Evolutionary conservation across 441 rosid genomes (phyloP).

Genomic region (Pelargonium australe): DNA sequence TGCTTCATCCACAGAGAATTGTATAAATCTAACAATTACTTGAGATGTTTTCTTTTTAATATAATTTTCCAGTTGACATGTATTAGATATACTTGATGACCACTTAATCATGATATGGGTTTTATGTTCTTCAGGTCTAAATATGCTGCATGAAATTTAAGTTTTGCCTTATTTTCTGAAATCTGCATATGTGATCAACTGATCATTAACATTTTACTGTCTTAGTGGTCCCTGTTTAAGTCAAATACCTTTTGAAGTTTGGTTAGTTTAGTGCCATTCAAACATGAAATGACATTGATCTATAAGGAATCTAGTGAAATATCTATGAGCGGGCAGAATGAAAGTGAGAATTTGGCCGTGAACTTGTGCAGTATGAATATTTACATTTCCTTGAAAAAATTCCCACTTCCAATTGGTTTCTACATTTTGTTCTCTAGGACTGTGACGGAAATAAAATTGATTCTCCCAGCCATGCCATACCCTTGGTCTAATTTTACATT

Average conservation of each 20-base stretch:
- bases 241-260: background rate
- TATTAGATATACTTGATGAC: background rate
- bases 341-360: background rate
- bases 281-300: background rate
- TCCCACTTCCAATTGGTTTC: background rate
- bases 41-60: background rate
- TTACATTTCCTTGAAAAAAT: constrained; percentile 3
- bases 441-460: background rate
- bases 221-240: background rate
- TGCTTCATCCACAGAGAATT: background rate
- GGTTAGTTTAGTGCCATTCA: background rate
- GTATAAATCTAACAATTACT: background rate
- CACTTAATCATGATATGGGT: background rate
- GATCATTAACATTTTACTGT: background rate
- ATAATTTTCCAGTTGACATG: background rate
- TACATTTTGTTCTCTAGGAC: background rate
- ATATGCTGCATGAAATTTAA: background rate
- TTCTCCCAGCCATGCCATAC: background rate
- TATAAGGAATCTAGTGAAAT: background rate
- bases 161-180: background rate
- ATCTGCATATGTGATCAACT: background rate
- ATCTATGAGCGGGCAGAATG: background rate
- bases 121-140: background rate
- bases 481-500: background rate
- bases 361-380: constrained; percentile 7